Evolutionary conservation across 345 rosid species (phyloP).

Genomic region (Capsella bursapastoris): DNA sequence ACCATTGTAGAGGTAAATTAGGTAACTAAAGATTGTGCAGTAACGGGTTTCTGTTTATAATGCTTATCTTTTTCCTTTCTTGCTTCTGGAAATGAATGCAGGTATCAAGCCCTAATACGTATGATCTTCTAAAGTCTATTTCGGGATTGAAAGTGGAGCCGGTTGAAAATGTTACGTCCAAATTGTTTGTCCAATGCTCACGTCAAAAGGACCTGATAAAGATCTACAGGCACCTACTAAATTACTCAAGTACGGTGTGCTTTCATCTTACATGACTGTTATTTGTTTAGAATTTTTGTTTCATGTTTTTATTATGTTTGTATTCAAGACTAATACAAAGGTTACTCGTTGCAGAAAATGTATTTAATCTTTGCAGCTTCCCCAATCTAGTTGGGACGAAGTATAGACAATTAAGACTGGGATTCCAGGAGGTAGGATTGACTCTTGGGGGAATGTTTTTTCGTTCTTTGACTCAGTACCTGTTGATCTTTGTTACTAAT

Average conservation of each 20-base stretch:
- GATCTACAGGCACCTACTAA: constrained; percentile 92
- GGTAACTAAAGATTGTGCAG: constrained; percentile 20
- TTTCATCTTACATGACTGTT: constrained; percentile 21
- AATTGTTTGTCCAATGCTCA: constrained; percentile 96
- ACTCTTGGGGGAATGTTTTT: constrained; percentile 15
- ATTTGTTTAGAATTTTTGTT: not conserved
- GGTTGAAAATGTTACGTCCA: constrained; percentile 86
- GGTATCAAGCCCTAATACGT: constrained; percentile 80
- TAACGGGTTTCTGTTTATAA: not conserved
- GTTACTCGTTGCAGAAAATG: constrained; percentile 76
- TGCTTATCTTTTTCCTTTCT: constrained; percentile 14
- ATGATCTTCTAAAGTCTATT: constrained; percentile 86
- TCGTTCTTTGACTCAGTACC: not conserved
- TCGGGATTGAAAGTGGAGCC: constrained; percentile 89
- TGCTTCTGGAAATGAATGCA: constrained; percentile 46
- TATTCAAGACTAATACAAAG: constrained; percentile 37
- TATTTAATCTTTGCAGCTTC: constrained; percentile 83
- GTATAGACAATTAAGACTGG: constrained; percentile 70
- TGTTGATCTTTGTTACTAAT: constrained; percentile 8
- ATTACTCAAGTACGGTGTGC: constrained; percentile 73
- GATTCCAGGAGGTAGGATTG: constrained; percentile 71
- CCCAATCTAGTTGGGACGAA: constrained; percentile 73
- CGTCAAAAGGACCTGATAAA: constrained; percentile 92
- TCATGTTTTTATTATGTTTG: not conserved
- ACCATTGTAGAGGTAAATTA: constrained; percentile 89